Conservation (phyloP, 345 rosid species). For the Citropsis articulata region DNA sequence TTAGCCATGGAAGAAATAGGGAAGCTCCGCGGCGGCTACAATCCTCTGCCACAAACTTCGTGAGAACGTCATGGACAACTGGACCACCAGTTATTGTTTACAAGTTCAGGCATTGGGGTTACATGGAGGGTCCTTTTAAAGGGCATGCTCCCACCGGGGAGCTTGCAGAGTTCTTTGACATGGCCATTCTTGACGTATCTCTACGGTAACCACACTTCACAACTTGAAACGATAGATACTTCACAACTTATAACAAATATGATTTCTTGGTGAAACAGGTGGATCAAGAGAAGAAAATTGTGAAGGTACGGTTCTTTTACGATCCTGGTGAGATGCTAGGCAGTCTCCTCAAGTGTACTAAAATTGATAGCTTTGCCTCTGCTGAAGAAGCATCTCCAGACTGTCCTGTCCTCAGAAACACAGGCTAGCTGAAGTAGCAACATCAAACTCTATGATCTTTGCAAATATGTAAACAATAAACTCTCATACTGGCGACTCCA, state of each 20-base stretch:
- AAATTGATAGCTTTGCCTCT: not conserved
- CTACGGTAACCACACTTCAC: too few species aligned
- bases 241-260: not conserved
- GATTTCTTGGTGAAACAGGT: slow-evolving; percentile 15
- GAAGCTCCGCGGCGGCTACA: slow-evolving; percentile 57
- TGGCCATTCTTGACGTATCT: slow-evolving; percentile 24
- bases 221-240: too few species aligned
- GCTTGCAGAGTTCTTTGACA: slow-evolving; percentile 35
- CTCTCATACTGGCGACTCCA: not conserved
- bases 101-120: slow-evolving; percentile 80
- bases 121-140: slow-evolving; percentile 71
- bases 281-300: slow-evolving; percentile 46
- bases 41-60: slow-evolving; percentile 45
- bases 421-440: not conserved
- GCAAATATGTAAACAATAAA: not conserved
- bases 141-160: slow-evolving; percentile 57
- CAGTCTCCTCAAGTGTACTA: slow-evolving; percentile 31
- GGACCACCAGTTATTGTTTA: slow-evolving; percentile 52
- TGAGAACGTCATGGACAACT: too few species aligned
- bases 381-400: not conserved
- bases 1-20: slow-evolving; percentile 34
- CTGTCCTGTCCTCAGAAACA: not conserved
- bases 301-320: slow-evolving; percentile 48
- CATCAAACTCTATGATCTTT: not conserved
- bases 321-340: slow-evolving; percentile 57